Conservation (phyloP, 352 stramenopile species). For the Pythium insidiosum region DNA sequence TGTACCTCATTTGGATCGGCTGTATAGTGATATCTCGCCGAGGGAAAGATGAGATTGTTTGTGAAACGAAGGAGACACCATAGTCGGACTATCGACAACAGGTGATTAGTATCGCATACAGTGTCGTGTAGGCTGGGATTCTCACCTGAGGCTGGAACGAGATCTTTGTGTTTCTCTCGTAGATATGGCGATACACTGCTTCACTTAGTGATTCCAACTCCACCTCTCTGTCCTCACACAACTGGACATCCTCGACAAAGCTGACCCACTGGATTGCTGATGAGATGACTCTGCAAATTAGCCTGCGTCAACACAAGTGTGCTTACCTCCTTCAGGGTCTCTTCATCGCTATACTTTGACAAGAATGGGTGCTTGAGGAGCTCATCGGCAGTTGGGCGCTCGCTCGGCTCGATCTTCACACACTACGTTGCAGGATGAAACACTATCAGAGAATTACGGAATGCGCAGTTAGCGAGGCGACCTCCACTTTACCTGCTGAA, state of each 20-base stretch:
- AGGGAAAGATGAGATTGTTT: conserved; percentile 39
- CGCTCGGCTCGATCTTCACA: conserved; percentile 51
- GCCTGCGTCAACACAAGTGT: not conserved
- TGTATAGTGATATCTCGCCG: conserved; percentile 57
- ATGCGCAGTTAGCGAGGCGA: no score
- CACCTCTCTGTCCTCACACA: conserved; percentile 46
- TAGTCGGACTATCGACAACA: conserved; percentile 72
- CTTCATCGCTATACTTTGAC: conserved; percentile 49
- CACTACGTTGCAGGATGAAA: no score
- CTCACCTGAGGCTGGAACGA: conserved; percentile 66
- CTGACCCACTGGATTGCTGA: conserved; percentile 44
- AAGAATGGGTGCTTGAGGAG: conserved; percentile 72
- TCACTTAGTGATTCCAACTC: conserved; percentile 66
- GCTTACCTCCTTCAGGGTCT: conserved; percentile 58
- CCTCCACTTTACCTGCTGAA: no score
- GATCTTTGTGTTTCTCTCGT: conserved; percentile 68
- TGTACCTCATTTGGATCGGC: conserved; percentile 76
- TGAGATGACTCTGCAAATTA: not conserved
- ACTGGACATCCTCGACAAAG: conserved; percentile 46
- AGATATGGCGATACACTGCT: conserved; percentile 74
- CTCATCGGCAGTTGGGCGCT: conserved; percentile 51
- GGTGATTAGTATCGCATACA: not conserved
- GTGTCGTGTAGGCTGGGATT: no score
- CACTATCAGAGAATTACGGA: no score
- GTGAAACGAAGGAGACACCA: conserved; percentile 66